These are phyloP conservation scores for Magnolia officinalis DNA, from an alignment of 164 flowering plant genomes.

Conservation along the genomic window DNA sequence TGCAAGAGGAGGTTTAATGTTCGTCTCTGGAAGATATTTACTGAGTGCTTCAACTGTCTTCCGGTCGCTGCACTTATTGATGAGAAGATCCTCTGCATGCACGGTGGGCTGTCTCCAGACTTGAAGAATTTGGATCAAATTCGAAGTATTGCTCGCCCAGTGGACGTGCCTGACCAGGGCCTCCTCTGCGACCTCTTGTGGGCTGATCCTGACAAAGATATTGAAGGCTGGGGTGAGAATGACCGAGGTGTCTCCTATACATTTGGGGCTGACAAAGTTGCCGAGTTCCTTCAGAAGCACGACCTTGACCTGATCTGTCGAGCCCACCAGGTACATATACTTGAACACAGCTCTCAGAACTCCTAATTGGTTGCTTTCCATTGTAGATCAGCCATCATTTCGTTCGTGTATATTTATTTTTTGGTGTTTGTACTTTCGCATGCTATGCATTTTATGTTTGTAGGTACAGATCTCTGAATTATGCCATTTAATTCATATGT, in stretches of 20 bases:
- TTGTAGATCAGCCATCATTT: no score
- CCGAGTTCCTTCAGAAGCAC: conserved; percentile 56
- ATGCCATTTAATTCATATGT: no score
- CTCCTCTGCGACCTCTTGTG: conserved; percentile 61
- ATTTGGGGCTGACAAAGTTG: conserved; percentile 58
- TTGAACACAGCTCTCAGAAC: background rate
- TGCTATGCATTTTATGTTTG: no score
- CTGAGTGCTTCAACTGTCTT: conserved; percentile 57
- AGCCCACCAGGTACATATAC: conserved; percentile 52
- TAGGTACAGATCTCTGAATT: no score
- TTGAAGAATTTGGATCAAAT: conserved; percentile 55
- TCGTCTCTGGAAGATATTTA: conserved; percentile 54
- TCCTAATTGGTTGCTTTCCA: no score
- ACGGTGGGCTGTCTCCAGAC: conserved; percentile 66
- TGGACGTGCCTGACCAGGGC: conserved; percentile 65
- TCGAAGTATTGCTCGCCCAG: conserved; percentile 57
- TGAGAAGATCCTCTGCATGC: conserved; percentile 65
- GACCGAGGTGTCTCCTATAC: conserved; percentile 62
- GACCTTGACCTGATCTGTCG: conserved; percentile 66
- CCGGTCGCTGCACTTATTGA: conserved; percentile 66
- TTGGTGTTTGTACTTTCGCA: no score
- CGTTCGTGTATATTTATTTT: no score
- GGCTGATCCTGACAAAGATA: conserved; percentile 60
- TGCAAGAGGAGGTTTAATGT: conserved; percentile 64
- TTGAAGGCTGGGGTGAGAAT: conserved; percentile 65